phyloP scores from a whole-genome alignment of 169 alveolate species.

The Plasmodium falciparum region DNA sequence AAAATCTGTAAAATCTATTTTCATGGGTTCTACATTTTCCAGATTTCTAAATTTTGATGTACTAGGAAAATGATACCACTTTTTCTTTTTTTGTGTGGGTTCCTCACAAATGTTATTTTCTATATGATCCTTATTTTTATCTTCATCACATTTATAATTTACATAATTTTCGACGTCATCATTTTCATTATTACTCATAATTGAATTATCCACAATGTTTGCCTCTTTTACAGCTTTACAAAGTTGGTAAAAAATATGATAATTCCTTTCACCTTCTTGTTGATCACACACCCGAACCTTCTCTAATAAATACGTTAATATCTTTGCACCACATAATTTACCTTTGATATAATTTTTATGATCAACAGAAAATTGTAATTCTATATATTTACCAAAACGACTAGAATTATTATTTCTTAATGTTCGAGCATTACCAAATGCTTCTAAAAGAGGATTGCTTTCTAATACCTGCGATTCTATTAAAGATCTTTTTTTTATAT shows the following conservation, averaged over 20 bases:
- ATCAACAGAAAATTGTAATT: conserved; percentile 90
- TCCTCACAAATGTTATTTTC: background rate
- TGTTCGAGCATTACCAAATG: conserved; percentile 99
- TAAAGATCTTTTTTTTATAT: conserved; percentile 78
- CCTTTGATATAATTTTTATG: conserved; percentile 78
- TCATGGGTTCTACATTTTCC: conserved; percentile 48
- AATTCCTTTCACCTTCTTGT: conserved; percentile 96
- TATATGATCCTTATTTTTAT: background rate
- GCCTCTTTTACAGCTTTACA: conserved; percentile 88
- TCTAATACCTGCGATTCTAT: conserved; percentile 94
- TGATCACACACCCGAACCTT: conserved; percentile 97
- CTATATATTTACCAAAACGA: conserved; percentile 99
- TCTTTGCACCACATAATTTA: conserved; percentile 95
- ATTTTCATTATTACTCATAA: background rate
- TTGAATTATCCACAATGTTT: background rate
- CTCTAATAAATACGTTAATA: conserved; percentile 97
- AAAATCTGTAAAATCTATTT: conserved; percentile 58
- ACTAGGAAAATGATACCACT: conserved; percentile 76
- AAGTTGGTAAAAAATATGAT: conserved; percentile 97
- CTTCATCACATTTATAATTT: background rate
- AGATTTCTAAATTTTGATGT: conserved; percentile 24
- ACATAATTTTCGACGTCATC: no score
- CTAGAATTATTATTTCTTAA: conserved; percentile 95
- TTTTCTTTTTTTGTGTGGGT: background rate
- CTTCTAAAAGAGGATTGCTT: conserved; percentile 98